Conservation (phyloP, 108 stramenopile species). For the Fragilariopsis cylindrus region DNA sequence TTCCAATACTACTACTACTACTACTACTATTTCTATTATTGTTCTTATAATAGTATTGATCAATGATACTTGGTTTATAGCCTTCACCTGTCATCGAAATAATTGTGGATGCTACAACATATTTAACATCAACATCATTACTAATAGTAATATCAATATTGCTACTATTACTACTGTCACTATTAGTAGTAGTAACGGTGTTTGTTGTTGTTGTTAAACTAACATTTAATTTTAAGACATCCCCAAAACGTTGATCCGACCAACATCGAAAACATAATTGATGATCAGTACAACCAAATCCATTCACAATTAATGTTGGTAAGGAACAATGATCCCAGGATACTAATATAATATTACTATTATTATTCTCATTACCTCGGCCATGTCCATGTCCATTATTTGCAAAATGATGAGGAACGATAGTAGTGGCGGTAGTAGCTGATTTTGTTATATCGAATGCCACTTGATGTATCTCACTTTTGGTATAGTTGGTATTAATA, state of each 20-base stretch:
- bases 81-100: slow-evolving; percentile 1
- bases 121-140: neutral
- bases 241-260: slow-evolving; percentile 5
- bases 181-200: neutral
- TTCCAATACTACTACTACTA: neutral
- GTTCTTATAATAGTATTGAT: neutral
- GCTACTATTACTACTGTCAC: neutral
- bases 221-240: slow-evolving; percentile 9
- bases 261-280: slow-evolving; percentile 1
- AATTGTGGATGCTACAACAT: neutral
- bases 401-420: neutral
- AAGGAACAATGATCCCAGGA: slow-evolving; percentile 8
- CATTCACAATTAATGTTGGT: neutral
- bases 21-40: neutral
- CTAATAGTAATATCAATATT: neutral
- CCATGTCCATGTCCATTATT: neutral
- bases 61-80: neutral
- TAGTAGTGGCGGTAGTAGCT: neutral
- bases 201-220: neutral
- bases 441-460: neutral
- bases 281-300: neutral
- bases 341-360: neutral
- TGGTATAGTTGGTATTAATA: neutral
- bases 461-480: neutral
- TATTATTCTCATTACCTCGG: neutral